phyloP scores from a whole-genome alignment of 495 filamentous ascomycete genomes.

The Aspergillus affinis region DNA sequence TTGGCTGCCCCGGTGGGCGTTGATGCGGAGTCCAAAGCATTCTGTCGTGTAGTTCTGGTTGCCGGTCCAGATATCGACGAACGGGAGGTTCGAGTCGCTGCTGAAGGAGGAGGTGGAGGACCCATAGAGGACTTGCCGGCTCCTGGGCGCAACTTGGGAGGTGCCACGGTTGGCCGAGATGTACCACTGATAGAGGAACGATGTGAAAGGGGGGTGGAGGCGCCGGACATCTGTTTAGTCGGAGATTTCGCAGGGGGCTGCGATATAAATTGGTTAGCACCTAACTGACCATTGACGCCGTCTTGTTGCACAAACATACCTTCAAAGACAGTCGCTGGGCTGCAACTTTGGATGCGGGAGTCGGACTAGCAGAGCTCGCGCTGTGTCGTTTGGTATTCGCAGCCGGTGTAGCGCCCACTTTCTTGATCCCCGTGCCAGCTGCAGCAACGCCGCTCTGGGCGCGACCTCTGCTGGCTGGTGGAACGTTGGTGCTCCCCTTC shows the following conservation, averaged over 20 bases:
- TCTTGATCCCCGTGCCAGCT: slow-evolving; percentile 32
- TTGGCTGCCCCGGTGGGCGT: slow-evolving; percentile 32
- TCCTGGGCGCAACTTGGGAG: slow-evolving; percentile 53
- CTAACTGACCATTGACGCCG: slow-evolving; percentile 1
- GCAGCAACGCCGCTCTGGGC: slow-evolving; percentile 33
- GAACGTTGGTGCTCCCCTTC: slow-evolving; percentile 26
- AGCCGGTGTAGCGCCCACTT: slow-evolving; percentile 46
- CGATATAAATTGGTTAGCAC: slow-evolving; percentile 12
- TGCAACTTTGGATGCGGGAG: slow-evolving; percentile 51
- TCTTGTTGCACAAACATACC: slow-evolving; percentile 42
- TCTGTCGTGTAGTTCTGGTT: slow-evolving; percentile 36
- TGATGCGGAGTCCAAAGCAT: slow-evolving; percentile 27
- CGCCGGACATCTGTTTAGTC: slow-evolving; percentile 67
- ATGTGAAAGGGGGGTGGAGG: slow-evolving; percentile 54
- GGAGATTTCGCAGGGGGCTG: slow-evolving; percentile 79
- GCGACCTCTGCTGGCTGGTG: slow-evolving; percentile 29
- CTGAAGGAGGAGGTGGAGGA: slow-evolving; percentile 50
- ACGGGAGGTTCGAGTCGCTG: slow-evolving; percentile 33
- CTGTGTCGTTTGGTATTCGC: slow-evolving; percentile 61
- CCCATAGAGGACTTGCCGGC: slow-evolving; percentile 64
- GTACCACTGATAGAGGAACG: slow-evolving; percentile 50
- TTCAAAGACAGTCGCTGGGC: slow-evolving; percentile 54
- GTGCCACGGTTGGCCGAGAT: slow-evolving; percentile 42
- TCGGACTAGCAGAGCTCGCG: slow-evolving; percentile 66
- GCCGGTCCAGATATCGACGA: slow-evolving; percentile 40